Conservation (phyloP, 352 stramenopile genomes). For the Phytopythium aichiense region DNA sequence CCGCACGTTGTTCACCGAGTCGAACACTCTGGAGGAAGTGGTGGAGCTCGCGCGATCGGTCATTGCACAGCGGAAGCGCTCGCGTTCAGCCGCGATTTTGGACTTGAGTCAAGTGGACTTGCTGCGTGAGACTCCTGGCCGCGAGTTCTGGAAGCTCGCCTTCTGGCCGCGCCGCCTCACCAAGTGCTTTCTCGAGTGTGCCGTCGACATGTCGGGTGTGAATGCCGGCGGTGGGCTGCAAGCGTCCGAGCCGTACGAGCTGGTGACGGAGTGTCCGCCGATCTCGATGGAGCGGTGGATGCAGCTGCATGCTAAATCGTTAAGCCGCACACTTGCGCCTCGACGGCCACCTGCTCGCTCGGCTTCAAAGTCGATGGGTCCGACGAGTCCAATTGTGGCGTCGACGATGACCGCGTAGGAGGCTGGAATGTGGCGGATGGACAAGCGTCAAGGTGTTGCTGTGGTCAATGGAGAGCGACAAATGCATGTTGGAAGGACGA, state of each 20-base stretch:
- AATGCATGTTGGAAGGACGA: not conserved
- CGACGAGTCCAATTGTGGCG: not conserved
- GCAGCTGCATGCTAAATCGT: conserved; percentile 36
- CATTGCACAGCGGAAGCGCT: conserved; percentile 3
- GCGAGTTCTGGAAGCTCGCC: conserved; percentile 53
- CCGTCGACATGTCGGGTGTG: conserved; percentile 29
- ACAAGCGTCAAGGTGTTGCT: not conserved
- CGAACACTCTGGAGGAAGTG: conserved; percentile 42
- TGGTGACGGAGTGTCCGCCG: conserved; percentile 49
- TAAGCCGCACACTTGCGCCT: conserved; percentile 34
- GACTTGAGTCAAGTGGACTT: conserved; percentile 39
- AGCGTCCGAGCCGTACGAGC: conserved; percentile 47
- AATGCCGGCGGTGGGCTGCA: conserved; percentile 13
- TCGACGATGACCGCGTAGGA: not conserved
- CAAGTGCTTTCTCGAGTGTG: conserved; percentile 46
- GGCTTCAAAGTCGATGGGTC: not conserved
- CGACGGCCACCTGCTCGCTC: not conserved
- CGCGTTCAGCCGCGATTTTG: conserved; percentile 7
- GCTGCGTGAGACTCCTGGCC: conserved; percentile 25
- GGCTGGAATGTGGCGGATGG: not conserved
- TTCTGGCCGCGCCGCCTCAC: conserved; percentile 45
- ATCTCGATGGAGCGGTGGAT: conserved; percentile 55
- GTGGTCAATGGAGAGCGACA: too few species aligned
- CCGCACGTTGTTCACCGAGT: conserved; percentile 43
- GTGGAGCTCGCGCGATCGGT: conserved; percentile 32